phyloP scores from a whole-genome alignment of 805 yeast species.

The Metschnikowia picachoensis region DNA sequence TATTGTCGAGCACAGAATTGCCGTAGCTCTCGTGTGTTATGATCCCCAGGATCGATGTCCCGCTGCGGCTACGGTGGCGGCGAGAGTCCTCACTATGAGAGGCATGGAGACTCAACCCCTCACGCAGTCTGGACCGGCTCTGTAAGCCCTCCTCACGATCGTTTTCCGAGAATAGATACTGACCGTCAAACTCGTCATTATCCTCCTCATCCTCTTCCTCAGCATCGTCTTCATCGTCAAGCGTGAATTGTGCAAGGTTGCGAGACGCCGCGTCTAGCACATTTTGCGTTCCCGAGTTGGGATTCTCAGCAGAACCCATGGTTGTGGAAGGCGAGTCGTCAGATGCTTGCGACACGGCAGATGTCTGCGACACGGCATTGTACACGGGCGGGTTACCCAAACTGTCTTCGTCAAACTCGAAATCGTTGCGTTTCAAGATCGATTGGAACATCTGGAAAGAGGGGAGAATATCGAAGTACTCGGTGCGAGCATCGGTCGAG shows the following conservation, averaged over 20 bases:
- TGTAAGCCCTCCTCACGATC: constrained; percentile 17
- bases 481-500: constrained; percentile 17
- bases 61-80: background rate
- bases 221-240: background rate
- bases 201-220: constrained; percentile 7
- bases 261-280: constrained; percentile 12
- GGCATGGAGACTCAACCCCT: background rate
- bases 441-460: constrained; percentile 67
- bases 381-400: constrained; percentile 35
- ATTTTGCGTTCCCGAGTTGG: constrained; percentile 2
- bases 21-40: constrained; percentile 29
- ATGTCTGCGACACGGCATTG: constrained; percentile 27
- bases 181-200: constrained; percentile 16
- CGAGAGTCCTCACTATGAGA: background rate
- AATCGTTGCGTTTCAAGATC: constrained; percentile 40
- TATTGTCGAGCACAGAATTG: constrained; percentile 47
- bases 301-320: background rate
- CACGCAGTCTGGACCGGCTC: constrained; percentile 5
- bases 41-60: constrained; percentile 1
- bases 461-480: constrained; percentile 55
- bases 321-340: background rate
- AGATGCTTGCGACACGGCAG: constrained; percentile 8
- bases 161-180: constrained; percentile 16
- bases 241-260: constrained; percentile 1
- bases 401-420: constrained; percentile 35